These are phyloP conservation scores for Myxozyma vanderwaltii DNA, from an alignment of 805 yeast genomes.

Conservation along the genomic window DNA sequence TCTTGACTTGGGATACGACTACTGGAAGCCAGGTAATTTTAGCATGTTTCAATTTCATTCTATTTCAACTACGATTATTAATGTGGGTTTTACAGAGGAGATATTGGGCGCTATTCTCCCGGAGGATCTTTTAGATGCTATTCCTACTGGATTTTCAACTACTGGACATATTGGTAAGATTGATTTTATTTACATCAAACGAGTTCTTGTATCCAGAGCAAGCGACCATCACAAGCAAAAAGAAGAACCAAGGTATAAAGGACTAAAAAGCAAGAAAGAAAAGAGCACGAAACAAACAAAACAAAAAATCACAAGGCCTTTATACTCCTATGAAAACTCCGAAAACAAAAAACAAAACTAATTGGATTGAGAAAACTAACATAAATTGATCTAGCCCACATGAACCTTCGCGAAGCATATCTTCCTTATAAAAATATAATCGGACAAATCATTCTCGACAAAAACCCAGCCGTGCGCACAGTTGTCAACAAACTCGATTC, in stretches of 20 bases:
- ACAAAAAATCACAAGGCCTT: background rate
- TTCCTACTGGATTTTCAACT: slow-evolving; percentile 87
- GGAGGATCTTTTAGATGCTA: slow-evolving; percentile 62
- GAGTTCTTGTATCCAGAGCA: too few species aligned
- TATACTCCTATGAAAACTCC: background rate
- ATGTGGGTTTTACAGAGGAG: slow-evolving; percentile 55
- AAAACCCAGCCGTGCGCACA: slow-evolving; percentile 76
- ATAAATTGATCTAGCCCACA: slow-evolving; percentile 58
- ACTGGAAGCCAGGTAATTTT: slow-evolving; percentile 65
- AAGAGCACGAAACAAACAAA: background rate
- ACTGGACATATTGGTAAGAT: slow-evolving; percentile 74
- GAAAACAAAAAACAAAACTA: slow-evolving; percentile 1
- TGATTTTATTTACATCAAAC: background rate
- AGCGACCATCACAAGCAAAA: background rate
- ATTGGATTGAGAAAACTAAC: background rate
- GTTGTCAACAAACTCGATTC: slow-evolving; percentile 91
- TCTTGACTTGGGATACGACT: slow-evolving; percentile 65
- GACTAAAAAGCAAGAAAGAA: background rate
- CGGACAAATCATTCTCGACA: slow-evolving; percentile 88
- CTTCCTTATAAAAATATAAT: slow-evolving; percentile 78
- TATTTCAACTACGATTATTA: background rate
- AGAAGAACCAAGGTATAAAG: background rate
- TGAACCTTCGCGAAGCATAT: slow-evolving; percentile 81
- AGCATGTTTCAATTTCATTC: background rate
- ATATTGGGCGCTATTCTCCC: slow-evolving; percentile 79